phyloP scores from a whole-genome alignment of 164 flowering plant genomes.

The Paratinospora sagittata region DNA sequence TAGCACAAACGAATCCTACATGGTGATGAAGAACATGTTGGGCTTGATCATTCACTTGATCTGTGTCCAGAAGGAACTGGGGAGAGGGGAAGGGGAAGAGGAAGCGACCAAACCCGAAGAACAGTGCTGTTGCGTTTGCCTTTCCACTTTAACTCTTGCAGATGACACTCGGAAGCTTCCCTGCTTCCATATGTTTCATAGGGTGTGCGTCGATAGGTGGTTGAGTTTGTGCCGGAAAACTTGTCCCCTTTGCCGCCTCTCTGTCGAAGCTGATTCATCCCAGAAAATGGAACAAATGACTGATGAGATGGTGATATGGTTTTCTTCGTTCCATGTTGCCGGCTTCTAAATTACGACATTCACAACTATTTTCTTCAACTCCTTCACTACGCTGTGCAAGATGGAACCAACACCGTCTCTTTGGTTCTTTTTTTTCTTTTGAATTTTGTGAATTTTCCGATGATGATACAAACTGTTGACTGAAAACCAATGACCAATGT shows the following conservation, averaged over 20 bases:
- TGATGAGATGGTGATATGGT: conserved; percentile 82
- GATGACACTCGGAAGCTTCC: conserved; percentile 45
- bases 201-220: conserved; percentile 59
- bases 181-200: conserved; percentile 68
- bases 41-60: too few relatives aligned
- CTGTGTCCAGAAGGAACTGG: not conserved
- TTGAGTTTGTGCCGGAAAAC: conserved; percentile 40
- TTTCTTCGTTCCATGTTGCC: conserved; percentile 86
- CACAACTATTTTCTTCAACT: too few relatives aligned
- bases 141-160: conserved; percentile 38
- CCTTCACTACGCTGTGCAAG: too few relatives aligned
- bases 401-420: too few relatives aligned
- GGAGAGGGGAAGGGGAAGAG: not conserved
- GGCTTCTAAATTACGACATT: conserved; percentile 54
- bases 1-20: too few relatives aligned
- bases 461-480: too few relatives aligned
- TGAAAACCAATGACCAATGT: too few relatives aligned
- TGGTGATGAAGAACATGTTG: too few relatives aligned
- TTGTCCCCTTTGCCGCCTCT: conserved; percentile 71
- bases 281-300: conserved; percentile 39
- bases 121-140: conserved; percentile 52
- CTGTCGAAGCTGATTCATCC: conserved; percentile 27
- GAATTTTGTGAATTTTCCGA: too few relatives aligned
- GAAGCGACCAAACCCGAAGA: conserved; percentile 6
- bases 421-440: too few relatives aligned